phyloP scores from a whole-genome alignment of 192 early-diverging fungal genomes.

The Backusella tuberculispora region DNA sequence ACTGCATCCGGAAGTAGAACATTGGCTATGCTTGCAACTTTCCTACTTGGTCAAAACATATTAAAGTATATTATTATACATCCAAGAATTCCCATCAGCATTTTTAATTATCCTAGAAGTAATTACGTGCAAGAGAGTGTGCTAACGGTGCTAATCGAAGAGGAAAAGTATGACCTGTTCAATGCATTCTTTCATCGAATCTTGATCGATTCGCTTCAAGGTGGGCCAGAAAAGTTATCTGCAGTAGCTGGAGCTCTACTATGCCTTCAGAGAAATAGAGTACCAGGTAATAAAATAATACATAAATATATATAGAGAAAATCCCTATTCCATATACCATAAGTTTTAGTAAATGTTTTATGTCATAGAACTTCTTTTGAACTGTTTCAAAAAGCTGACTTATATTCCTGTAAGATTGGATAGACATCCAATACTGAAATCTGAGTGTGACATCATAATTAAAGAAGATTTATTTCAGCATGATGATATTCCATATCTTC shows the following conservation, averaged over 20 bases:
- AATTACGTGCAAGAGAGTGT: neutral
- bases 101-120: neutral
- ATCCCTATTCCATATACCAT: too few species aligned
- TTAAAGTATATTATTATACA: neutral
- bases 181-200: neutral
- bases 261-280: neutral
- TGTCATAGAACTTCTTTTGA: neutral
- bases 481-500: neutral
- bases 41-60: neutral
- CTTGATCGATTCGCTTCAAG: neutral
- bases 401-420: neutral
- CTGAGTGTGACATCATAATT: too few species aligned
- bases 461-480: too few species aligned
- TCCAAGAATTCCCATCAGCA: neutral
- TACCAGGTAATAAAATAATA: neutral
- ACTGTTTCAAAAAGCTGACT: neutral
- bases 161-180: neutral
- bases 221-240: neutral
- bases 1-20: constrained; percentile 4
- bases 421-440: neutral
- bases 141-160: neutral
- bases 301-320: too few species aligned
- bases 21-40: neutral
- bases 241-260: neutral
- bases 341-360: too few species aligned